A percentile compares a stretch with the other conserved stretches of the same genome.
Evolutionary conservation across 140 eudicot species (phyloP).

Genomic region (Flaveria floridana): DNA sequence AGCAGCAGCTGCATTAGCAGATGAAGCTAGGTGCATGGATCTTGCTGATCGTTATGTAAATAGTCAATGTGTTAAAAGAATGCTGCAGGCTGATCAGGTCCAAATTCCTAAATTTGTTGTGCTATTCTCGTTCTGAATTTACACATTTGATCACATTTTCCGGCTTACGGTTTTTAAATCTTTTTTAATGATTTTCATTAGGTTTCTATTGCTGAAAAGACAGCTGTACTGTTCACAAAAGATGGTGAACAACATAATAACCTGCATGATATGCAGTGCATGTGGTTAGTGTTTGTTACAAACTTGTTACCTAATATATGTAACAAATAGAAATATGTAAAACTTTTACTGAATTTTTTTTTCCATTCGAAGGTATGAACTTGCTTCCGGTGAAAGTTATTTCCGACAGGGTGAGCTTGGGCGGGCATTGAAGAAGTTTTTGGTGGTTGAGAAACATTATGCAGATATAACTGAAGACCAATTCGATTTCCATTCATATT

Average conservation of each 20-base stretch:
- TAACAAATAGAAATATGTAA: neutral
- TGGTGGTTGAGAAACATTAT: slow-evolving; percentile 96
- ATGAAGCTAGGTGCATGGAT: slow-evolving; percentile 99
- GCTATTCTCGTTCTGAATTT: neutral
- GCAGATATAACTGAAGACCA: slow-evolving; percentile 98
- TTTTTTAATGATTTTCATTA: slow-evolving; percentile 31
- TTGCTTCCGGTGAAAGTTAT: slow-evolving; percentile 98
- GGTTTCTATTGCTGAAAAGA: slow-evolving; percentile 91
- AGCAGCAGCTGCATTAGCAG: slow-evolving; percentile 97
- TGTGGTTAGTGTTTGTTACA: slow-evolving; percentile 67
- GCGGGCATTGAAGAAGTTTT: slow-evolving; percentile 83
- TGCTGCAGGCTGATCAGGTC: slow-evolving; percentile 99
- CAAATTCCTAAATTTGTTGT: slow-evolving; percentile 1
- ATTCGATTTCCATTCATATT: slow-evolving; percentile 95
- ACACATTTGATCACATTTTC: neutral
- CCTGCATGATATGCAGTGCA: slow-evolving; percentile 99
- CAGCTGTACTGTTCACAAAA: slow-evolving; percentile 94
- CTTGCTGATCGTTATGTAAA: slow-evolving; percentile 98
- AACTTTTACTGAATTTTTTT: neutral
- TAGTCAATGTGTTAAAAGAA: slow-evolving; percentile 92
- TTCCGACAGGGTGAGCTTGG: slow-evolving; percentile 95
- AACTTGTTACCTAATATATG: slow-evolving; percentile 2
- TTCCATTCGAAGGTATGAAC: slow-evolving; percentile 68
- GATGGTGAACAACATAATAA: slow-evolving; percentile 98
- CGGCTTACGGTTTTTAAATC: neutral